Base-by-base conservation (phyloP, 2,329 filamentous ascomycete species). In the Xylariales sp. region DNA sequence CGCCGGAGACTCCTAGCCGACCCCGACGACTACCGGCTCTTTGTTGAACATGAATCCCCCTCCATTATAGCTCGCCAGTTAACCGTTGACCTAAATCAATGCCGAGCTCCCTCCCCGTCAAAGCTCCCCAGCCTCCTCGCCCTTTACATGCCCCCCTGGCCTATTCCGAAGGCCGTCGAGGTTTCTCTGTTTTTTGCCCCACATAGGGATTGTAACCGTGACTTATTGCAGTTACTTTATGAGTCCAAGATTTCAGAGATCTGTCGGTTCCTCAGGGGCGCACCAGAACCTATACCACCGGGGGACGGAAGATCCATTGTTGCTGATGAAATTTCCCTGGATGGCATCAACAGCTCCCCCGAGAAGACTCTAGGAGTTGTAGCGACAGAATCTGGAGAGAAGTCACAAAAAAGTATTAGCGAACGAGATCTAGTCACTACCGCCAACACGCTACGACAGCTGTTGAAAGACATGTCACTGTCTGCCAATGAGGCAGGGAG, bases 111-210 rank as follows among this genome's bases (percentile, higher is more conserved):
- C 5, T 52, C 45, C 14, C n/a, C 18, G 8, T 46, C 52, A 16
- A 49, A 36, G 34, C 45, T 65, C 10, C 66, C 66, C 8, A 68
- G 57, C 46, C 46, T 58, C 8, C 62, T 68, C 14, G 66, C 66
- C 16, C 62, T 68, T n/a, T 65, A 68, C n/a, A 43, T 68, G 57
- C 62, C 66, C 5, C 30, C 66, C 0, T 68, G 62, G 62, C 43
- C 53, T 16, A 54, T 62, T 5, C 53, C 34, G 14, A 50, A 34
- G 18, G 57, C 62, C 12, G n/a, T 53, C 5, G 36, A 3, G n/a
- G 62, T 66, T 41, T 59, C 60, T 3, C 50, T 28, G 12, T 32
- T 18, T 9, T 50, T 68, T 43, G 50, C 46, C 9, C 61, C 50
- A 1, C 28, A 46, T 56, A 46, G 45, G 16, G 23, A 65, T 5